Percentiles rank a stretch among this genome's conserved stretches.
These are phyloP conservation scores for Alternaria consortialis DNA, from an alignment of 2,329 filamentous ascomycete genomes.

Conservation along the genomic window DNA sequence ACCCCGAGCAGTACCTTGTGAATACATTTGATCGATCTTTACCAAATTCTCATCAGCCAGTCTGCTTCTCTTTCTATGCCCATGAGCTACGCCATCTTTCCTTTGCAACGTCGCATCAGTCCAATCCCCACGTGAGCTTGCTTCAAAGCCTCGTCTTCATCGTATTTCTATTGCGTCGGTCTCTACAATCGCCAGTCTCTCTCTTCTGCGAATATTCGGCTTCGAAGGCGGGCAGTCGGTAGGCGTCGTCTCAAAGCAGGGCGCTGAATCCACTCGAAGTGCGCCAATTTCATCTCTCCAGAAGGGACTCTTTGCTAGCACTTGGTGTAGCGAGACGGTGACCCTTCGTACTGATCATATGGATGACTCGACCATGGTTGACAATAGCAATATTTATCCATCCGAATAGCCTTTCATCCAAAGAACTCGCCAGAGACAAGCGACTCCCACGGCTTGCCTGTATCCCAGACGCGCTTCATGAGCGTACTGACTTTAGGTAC, in stretches of 20 bases:
- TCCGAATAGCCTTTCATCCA: conserved; percentile 50
- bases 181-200: neutral
- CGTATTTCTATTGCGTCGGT: neutral
- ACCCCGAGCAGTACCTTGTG: neutral
- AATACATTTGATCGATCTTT: neutral
- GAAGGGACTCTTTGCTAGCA: neutral
- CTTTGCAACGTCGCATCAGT: neutral
- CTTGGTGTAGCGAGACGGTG: neutral
- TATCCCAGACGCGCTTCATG: conserved; percentile 75
- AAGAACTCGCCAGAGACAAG: conserved; percentile 74
- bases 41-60: neutral
- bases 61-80: neutral
- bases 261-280: neutral
- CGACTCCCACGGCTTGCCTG: conserved; percentile 73
- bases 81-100: neutral
- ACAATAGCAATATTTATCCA: neutral
- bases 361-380: too few relatives aligned
- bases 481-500: conserved; percentile 68
- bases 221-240: neutral
- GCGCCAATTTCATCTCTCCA: neutral
- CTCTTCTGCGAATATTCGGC: neutral
- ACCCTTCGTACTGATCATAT: neutral
- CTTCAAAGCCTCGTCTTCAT: neutral
- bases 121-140: neutral
- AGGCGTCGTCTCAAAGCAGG: neutral